A percentile compares a stretch with the other conserved stretches of the same genome.
Conservation (phyloP, 2,329 filamentous ascomycete species). For the Pestalotiopsis sp. region DNA sequence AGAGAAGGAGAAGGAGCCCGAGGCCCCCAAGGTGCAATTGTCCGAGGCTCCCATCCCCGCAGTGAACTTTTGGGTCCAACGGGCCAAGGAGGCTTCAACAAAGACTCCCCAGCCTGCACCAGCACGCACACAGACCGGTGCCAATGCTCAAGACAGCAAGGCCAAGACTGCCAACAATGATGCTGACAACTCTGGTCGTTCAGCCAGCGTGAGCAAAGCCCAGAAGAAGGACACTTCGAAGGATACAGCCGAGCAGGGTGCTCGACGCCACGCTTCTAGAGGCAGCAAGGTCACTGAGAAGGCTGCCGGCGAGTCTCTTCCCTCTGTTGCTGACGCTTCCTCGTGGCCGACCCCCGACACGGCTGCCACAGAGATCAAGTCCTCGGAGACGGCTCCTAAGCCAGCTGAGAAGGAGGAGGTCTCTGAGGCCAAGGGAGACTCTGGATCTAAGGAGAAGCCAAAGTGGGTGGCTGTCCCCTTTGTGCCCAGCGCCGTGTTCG, state of each 20-base stretch:
- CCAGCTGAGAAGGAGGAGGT: slow-evolving; percentile 55
- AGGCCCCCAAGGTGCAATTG: slow-evolving; percentile 64
- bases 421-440: slow-evolving; percentile 62
- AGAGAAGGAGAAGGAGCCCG: slow-evolving; percentile 61
- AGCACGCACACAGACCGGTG: neutral
- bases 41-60: slow-evolving; percentile 80
- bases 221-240: slow-evolving; percentile 48
- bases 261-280: slow-evolving; percentile 44
- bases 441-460: slow-evolving; percentile 65
- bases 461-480: slow-evolving; percentile 86
- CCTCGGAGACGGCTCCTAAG: slow-evolving; percentile 68
- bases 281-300: slow-evolving; percentile 44
- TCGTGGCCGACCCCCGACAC: slow-evolving; percentile 91
- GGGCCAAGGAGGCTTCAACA: slow-evolving; percentile 33
- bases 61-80: slow-evolving; percentile 87
- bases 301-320: slow-evolving; percentile 40
- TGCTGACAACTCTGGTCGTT: slow-evolving; percentile 5
- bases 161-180: neutral
- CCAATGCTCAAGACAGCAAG: slow-evolving; percentile 22
- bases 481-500: slow-evolving; percentile 83
- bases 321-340: slow-evolving; percentile 74
- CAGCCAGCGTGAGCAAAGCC: slow-evolving; percentile 36
- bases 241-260: slow-evolving; percentile 39
- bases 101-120: slow-evolving; percentile 3
- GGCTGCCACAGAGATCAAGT: slow-evolving; percentile 75